Evolutionary conservation across 2,329 filamentous ascomycete species (phyloP).

Genomic region (Gaeumannomyces tritici): DNA sequence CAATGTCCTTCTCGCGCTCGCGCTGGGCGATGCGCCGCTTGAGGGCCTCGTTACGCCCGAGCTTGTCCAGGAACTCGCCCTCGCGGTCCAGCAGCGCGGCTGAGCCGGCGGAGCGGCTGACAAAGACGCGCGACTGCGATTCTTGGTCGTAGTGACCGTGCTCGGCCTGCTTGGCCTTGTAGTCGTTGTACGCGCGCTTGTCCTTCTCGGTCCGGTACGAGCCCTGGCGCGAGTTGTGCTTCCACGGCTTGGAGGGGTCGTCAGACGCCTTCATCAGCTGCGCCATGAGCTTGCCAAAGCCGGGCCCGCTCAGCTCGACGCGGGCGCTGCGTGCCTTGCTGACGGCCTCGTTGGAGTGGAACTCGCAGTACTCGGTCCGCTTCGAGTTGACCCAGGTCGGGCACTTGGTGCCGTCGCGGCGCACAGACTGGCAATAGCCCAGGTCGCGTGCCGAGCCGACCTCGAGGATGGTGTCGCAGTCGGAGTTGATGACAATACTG

Average conservation of each 20-base stretch:
- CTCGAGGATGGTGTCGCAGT: conserved; percentile 82
- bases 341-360: conserved; percentile 75
- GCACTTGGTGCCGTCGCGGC: conserved; percentile 76
- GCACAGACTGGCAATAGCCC: conserved; percentile 76
- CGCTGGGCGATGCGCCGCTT: conserved; percentile 54
- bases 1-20: conserved; percentile 66
- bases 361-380: conserved; percentile 87
- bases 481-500: conserved; percentile 74
- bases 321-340: conserved; percentile 55
- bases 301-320: conserved; percentile 71
- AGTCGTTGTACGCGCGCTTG: conserved; percentile 13
- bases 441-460: conserved; percentile 78
- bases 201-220: background rate
- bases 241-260: conserved; percentile 1
- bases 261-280: background rate
- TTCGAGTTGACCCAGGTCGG: conserved; percentile 78
- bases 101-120: conserved; percentile 38
- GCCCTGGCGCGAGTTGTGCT: background rate
- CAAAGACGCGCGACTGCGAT: conserved; percentile 47
- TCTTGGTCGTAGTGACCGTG: conserved; percentile 40
- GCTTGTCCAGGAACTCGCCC: conserved; percentile 43
- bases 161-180: conserved; percentile 8
- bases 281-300: conserved; percentile 25
- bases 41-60: conserved; percentile 55
- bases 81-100: conserved; percentile 59